Conservation (phyloP, 305 asterid species). For the Fraxinus ornus region DNA sequence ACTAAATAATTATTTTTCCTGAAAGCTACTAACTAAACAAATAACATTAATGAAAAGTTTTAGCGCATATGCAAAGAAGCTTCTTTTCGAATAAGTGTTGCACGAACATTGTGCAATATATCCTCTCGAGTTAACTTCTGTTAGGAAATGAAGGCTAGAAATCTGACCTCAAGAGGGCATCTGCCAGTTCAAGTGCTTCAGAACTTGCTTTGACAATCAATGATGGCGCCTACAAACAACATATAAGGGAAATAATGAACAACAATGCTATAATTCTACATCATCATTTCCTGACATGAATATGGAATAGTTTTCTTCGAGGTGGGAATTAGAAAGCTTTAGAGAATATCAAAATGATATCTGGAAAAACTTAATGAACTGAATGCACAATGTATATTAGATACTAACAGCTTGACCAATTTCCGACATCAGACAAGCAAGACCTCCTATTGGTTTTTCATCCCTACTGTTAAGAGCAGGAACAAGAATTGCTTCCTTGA, state of each 20-base stretch:
- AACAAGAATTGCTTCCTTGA: constrained; percentile 68
- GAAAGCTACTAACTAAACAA: not conserved
- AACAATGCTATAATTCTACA: not conserved
- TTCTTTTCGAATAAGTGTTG: not conserved
- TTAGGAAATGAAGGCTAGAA: constrained; percentile 20
- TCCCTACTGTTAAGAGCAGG: constrained; percentile 81
- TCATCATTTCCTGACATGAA: not conserved
- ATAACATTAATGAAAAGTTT: not conserved
- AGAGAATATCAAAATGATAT: constrained; percentile 10
- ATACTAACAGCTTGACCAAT: constrained; percentile 89
- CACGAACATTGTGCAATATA: not conserved
- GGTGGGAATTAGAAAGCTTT: constrained; percentile 2
- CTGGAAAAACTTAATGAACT: not conserved
- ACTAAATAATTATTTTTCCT: not conserved
- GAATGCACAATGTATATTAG: constrained; percentile 11
- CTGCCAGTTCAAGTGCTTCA: constrained; percentile 70
- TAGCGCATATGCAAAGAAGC: not conserved
- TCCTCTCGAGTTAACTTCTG: not conserved
- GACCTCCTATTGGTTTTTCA: constrained; percentile 68
- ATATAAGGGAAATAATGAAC: constrained; percentile 10
- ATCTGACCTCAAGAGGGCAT: constrained; percentile 74
- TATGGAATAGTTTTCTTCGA: not conserved
- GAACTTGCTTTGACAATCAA: constrained; percentile 63
- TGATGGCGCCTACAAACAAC: constrained; percentile 65
- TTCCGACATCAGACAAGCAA: constrained; percentile 91